Conservation (phyloP, 768 basidiomycete genomes). For the Tremella yokohamensis region DNA sequence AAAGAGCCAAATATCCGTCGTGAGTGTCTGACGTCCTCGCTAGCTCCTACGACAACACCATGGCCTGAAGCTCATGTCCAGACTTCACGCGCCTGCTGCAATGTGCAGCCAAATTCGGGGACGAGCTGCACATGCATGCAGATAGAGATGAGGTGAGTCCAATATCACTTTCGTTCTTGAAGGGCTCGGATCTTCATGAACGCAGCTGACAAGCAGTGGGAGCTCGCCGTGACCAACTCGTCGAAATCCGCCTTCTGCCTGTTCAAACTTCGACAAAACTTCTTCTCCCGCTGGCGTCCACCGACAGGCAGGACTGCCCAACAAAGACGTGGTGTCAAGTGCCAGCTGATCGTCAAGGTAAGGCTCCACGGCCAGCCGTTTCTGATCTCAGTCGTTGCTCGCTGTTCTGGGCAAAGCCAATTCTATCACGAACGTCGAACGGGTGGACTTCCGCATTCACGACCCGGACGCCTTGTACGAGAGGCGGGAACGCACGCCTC, state of each 20-base stretch:
- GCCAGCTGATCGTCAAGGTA: slow-evolving; percentile 47
- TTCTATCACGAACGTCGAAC: slow-evolving; percentile 32
- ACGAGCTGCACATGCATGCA: slow-evolving; percentile 47
- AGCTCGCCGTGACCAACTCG: slow-evolving; percentile 46
- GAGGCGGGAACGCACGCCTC: not conserved
- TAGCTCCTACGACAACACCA: too few species aligned
- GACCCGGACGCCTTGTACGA: slow-evolving; percentile 18
- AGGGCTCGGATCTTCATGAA: too few species aligned
- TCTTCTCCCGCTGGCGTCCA: slow-evolving; percentile 38
- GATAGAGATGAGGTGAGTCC: slow-evolving; percentile 38
- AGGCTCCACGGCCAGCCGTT: slow-evolving; percentile 3
- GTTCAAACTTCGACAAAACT: slow-evolving; percentile 37
- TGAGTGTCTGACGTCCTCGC: too few species aligned
- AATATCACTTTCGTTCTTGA: too few species aligned
- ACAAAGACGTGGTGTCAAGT: slow-evolving; percentile 40
- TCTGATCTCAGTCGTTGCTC: slow-evolving; percentile 38
- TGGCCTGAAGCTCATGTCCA: slow-evolving; percentile 6
- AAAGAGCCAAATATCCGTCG: slow-evolving; percentile 22
- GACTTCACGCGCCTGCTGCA: slow-evolving; percentile 44
- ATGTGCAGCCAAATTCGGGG: slow-evolving; percentile 48
- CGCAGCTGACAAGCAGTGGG: slow-evolving; percentile 32
- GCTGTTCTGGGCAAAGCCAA: slow-evolving; percentile 40
- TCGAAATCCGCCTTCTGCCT: slow-evolving; percentile 46
- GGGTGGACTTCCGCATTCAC: slow-evolving; percentile 39
- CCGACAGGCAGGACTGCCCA: slow-evolving; percentile 26